Conservation (phyloP, 2,329 filamentous ascomycete species). For the Pleurostoma richardsiae region DNA sequence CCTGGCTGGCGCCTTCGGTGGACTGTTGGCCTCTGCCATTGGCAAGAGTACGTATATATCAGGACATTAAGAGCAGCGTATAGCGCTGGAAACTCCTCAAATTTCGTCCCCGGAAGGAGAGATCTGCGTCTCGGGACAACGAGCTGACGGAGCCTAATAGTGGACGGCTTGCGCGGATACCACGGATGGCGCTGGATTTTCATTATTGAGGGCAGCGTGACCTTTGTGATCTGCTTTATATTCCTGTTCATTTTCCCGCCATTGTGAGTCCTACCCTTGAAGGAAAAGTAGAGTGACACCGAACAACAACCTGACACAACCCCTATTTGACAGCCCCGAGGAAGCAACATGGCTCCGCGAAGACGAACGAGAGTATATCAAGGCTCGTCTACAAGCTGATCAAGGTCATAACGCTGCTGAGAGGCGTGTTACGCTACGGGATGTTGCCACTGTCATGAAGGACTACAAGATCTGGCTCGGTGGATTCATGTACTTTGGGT, state of each 20-base stretch:
- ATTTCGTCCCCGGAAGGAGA: too few relatives aligned
- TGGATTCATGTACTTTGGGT: slow-evolving; percentile 75
- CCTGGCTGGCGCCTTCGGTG: slow-evolving; percentile 78
- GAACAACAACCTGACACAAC: not conserved
- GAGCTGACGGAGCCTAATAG: slow-evolving; percentile 8
- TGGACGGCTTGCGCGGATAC: slow-evolving; percentile 67
- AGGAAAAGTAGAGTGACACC: not conserved
- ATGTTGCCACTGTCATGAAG: slow-evolving; percentile 61
- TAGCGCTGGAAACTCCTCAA: slow-evolving; percentile 1
- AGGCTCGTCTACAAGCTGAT: slow-evolving; percentile 61
- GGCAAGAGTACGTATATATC: slow-evolving; percentile 54
- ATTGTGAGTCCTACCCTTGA: slow-evolving; percentile 39
- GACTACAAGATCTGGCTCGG: slow-evolving; percentile 71
- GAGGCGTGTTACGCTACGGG: slow-evolving; percentile 51
- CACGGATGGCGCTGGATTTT: slow-evolving; percentile 79
- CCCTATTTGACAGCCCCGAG: slow-evolving; percentile 47
- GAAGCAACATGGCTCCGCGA: slow-evolving; percentile 66
- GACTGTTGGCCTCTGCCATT: slow-evolving; percentile 78
- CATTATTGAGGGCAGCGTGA: slow-evolving; percentile 68
- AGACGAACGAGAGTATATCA: slow-evolving; percentile 65
- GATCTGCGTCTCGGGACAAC: too few relatives aligned
- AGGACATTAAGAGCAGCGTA: not conserved
- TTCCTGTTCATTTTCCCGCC: slow-evolving; percentile 68
- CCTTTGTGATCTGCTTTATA: slow-evolving; percentile 53
- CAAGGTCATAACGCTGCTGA: slow-evolving; percentile 63